phyloP scores from a whole-genome alignment of 495 filamentous ascomycete species.

The Aspergillus ellipticus region DNA sequence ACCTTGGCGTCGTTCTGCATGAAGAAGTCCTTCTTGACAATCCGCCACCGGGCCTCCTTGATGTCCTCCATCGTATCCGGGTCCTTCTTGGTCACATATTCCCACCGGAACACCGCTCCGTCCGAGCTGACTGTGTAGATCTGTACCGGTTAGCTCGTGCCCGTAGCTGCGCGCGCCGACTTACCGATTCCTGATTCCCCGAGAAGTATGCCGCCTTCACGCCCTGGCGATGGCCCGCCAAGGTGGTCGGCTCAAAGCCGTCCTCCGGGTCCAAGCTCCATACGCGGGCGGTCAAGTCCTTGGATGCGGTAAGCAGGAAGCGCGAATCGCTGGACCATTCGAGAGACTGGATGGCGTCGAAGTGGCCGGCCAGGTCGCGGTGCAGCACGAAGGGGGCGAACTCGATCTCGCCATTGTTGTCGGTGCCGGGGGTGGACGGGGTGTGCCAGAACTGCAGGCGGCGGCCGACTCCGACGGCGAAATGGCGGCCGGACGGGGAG shows the following conservation, averaged over 20 bases:
- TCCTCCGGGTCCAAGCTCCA: constrained; percentile 89
- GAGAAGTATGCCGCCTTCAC: constrained; percentile 91
- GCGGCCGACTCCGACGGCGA: constrained; percentile 79
- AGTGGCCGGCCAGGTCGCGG: constrained; percentile 80
- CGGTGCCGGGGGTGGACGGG: constrained; percentile 75
- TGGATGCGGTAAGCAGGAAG: constrained; percentile 87
- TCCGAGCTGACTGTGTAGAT: constrained; percentile 70
- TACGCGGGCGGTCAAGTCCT: constrained; percentile 87
- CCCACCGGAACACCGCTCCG: constrained; percentile 64
- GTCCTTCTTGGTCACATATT: constrained; percentile 52
- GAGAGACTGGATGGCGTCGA: constrained; percentile 76
- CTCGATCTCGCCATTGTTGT: constrained; percentile 76
- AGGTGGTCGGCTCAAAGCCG: constrained; percentile 80
- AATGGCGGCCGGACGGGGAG: constrained; percentile 85
- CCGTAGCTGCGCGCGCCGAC: constrained; percentile 33
- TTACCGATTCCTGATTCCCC: constrained; percentile 75
- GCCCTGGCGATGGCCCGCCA: constrained; percentile 84
- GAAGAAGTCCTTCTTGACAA: constrained; percentile 83
- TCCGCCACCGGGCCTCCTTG: constrained; percentile 74
- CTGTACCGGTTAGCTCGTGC: constrained; percentile 53
- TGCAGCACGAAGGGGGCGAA: constrained; percentile 93
- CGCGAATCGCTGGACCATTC: constrained; percentile 94
- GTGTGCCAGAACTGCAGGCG: constrained; percentile 94
- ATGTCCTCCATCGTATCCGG: constrained; percentile 57
- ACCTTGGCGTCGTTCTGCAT: constrained; percentile 85